Percentiles rank a stretch among this genome's conserved stretches.
phyloP scores from a whole-genome alignment of 1,284 basidiomycete genomes.

The Ceratobasidium theobromae region DNA sequence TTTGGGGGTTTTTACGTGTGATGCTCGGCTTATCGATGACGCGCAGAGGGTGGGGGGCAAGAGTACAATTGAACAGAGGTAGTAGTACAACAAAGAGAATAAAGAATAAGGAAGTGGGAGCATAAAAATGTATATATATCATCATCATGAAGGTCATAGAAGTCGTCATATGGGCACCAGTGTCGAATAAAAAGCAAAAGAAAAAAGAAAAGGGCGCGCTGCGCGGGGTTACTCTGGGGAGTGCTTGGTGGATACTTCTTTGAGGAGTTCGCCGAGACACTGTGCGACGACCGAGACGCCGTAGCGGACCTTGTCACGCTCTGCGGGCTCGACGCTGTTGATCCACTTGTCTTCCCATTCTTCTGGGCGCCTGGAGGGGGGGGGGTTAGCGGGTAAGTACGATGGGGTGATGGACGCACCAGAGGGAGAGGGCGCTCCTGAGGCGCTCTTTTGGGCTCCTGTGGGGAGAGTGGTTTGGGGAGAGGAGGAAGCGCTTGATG shows the following conservation, averaged over 20 bases:
- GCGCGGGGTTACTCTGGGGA: not conserved
- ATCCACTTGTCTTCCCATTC: conserved; percentile 30
- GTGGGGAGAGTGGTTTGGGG: conserved; percentile 19
- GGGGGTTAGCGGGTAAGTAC: not conserved
- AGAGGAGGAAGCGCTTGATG: conserved; percentile 15
- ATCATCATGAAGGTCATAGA: not conserved
- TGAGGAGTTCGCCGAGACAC: conserved; percentile 25
- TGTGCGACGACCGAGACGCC: conserved; percentile 23
- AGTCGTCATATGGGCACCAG: not conserved
- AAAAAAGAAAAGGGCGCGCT: too few species aligned
- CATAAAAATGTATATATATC: not conserved
- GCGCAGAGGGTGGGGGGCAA: too few species aligned
- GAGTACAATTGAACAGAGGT: not conserved
- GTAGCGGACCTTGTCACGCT: conserved; percentile 28
- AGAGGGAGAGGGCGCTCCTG: conserved; percentile 24
- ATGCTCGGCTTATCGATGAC: too few species aligned
- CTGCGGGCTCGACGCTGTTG: conserved; percentile 19
- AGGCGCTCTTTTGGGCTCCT: conserved; percentile 17
- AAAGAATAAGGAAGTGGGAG: not conserved
- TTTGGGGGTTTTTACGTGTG: not conserved
- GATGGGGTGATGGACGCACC: conserved; percentile 1
- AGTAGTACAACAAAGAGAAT: not conserved
- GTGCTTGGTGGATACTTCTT: not conserved
- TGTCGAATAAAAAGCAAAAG: too few species aligned
- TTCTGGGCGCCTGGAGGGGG: conserved; percentile 15